Conservation (phyloP, 2,329 filamentous ascomycete genomes). For the Nemania diffusa region DNA sequence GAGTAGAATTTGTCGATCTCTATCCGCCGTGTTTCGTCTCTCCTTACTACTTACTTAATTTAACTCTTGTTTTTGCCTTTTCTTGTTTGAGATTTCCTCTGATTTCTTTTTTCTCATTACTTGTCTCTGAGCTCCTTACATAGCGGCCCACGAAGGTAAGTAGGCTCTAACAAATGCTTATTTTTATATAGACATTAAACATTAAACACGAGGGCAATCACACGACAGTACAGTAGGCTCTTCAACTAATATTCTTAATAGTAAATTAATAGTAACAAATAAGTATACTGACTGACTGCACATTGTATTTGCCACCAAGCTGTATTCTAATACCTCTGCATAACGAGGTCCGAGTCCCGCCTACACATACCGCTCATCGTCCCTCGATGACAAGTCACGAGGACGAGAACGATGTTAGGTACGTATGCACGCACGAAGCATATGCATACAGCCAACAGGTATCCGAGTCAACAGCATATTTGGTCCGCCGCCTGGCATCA, state of each 20-base stretch:
- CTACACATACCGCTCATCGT: background rate
- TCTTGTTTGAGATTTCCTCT: background rate
- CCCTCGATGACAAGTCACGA: background rate
- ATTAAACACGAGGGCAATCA: too few relatives aligned
- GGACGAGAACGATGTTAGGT: background rate
- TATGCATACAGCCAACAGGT: conserved; percentile 3
- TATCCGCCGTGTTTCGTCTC: background rate
- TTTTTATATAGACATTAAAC: too few relatives aligned
- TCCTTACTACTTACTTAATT: too few relatives aligned
- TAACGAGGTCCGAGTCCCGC: background rate
- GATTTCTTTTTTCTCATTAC: background rate
- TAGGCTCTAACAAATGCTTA: too few relatives aligned
- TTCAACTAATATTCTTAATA: background rate
- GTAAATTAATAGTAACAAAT: background rate
- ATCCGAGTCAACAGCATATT: background rate
- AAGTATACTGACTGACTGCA: background rate
- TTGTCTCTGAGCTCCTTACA: background rate
- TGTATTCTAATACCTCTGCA: conserved; percentile 13
- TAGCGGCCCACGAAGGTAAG: background rate
- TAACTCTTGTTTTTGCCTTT: too few relatives aligned
- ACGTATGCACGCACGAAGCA: background rate
- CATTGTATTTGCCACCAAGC: conserved; percentile 1
- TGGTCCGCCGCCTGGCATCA: background rate
- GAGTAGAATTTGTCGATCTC: conserved; percentile 7
- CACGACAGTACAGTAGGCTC: background rate